Percentiles rank a stretch among this genome's conserved stretches.
Evolutionary conservation across 73 alveolate species (phyloP).

Genomic region (Tetrahymena malaccensis): DNA sequence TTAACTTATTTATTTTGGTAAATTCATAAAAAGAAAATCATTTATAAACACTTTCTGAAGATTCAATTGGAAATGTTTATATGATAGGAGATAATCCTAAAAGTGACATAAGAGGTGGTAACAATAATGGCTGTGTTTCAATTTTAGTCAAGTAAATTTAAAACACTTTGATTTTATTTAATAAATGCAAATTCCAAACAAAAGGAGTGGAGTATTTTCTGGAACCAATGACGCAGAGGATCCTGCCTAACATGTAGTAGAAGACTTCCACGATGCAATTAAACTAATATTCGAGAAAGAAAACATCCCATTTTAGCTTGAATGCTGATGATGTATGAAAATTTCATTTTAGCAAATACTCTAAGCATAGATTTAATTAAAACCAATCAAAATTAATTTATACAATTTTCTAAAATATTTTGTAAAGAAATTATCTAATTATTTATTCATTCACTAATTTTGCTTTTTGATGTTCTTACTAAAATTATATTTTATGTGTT

Average conservation of each 20-base stretch:
- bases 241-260: background rate
- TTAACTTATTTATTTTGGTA: background rate
- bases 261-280: background rate
- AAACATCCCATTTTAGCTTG: background rate
- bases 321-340: background rate
- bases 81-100: constrained; percentile 74
- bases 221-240: background rate
- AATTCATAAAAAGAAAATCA: constrained; percentile 1
- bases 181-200: background rate
- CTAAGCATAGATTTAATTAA: no score
- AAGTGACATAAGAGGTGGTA: constrained; percentile 74
- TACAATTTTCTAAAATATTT: no score
- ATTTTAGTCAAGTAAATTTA: constrained; percentile 37
- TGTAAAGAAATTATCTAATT: no score
- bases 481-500: no score
- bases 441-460: no score
- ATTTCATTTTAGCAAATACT: no score
- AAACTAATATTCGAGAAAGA: background rate
- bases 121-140: constrained; percentile 54
- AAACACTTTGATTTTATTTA: background rate
- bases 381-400: no score
- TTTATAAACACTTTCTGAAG: constrained; percentile 7
- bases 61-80: constrained; percentile 17
- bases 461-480: no score
- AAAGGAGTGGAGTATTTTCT: background rate